Percentiles rank a stretch among this genome's conserved stretches.
These are phyloP conservation scores for Fusarium proliferatum DNA, from an alignment of 2,329 filamentous ascomycete species.

Conservation along the genomic window DNA sequence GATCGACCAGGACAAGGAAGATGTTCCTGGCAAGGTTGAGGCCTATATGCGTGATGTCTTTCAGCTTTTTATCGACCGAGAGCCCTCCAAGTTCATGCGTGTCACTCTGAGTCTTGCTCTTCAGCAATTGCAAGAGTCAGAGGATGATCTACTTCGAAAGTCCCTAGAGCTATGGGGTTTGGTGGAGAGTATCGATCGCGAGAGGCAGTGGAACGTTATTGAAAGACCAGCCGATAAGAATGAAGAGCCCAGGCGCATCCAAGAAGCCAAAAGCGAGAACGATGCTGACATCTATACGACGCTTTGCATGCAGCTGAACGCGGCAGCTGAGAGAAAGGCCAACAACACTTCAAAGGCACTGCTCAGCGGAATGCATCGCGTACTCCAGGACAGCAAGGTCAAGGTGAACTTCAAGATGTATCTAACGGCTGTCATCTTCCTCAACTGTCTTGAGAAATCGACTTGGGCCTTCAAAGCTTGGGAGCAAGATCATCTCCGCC, in stretches of 20 bases:
- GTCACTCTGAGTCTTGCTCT: slow-evolving; percentile 67
- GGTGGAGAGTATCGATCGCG: slow-evolving; percentile 73
- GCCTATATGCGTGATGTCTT: slow-evolving; percentile 69
- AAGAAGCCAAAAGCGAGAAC: slow-evolving; percentile 59
- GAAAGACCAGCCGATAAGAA: slow-evolving; percentile 58
- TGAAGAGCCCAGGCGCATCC: slow-evolving; percentile 59
- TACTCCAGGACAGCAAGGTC: slow-evolving; percentile 69
- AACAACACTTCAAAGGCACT: slow-evolving; percentile 68
- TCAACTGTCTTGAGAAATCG: slow-evolving; percentile 75
- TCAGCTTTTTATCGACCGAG: slow-evolving; percentile 67
- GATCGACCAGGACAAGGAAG: slow-evolving; percentile 70
- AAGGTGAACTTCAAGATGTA: slow-evolving; percentile 71
- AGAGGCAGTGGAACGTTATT: slow-evolving; percentile 69
- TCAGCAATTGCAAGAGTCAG: slow-evolving; percentile 57
- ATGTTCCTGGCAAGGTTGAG: slow-evolving; percentile 69
- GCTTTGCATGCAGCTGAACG: slow-evolving; percentile 72
- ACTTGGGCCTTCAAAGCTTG: slow-evolving; percentile 77
- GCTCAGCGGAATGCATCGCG: slow-evolving; percentile 69
- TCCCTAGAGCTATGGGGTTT: slow-evolving; percentile 73
- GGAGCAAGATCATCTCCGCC: slow-evolving; percentile 70
- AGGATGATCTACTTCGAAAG: slow-evolving; percentile 66
- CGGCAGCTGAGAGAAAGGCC: slow-evolving; percentile 72
- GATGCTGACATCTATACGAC: slow-evolving; percentile 69
- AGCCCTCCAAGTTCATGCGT: slow-evolving; percentile 70
- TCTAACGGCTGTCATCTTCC: slow-evolving; percentile 69